Evolutionary conservation across 148 eudicot genomes (phyloP).

Genomic region (Vaccinium darrowii): DNA sequence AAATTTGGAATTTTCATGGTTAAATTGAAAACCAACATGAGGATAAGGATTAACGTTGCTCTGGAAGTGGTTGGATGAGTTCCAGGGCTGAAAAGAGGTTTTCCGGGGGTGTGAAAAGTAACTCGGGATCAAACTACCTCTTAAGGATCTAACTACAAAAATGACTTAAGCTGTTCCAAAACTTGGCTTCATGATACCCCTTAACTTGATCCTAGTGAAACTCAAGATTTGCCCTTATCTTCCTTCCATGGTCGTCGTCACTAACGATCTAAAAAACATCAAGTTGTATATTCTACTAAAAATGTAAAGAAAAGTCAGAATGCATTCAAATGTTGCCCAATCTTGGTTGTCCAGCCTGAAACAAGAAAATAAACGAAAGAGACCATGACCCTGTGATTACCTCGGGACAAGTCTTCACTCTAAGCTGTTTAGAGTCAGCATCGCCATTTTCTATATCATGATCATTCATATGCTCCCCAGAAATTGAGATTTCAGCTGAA

Average conservation of each 20-base stretch:
- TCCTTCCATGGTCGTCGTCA: background rate
- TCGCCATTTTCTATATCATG: conserved; percentile 47
- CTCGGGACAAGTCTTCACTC: conserved; percentile 70
- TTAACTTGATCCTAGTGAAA: background rate
- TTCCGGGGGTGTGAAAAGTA: background rate
- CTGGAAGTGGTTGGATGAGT: background rate
- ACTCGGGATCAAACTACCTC: background rate
- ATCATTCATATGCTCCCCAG: conserved; percentile 43
- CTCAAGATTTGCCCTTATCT: background rate
- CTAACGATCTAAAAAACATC: background rate
- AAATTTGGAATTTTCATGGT: background rate
- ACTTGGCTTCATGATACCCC: background rate
- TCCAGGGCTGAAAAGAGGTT: background rate
- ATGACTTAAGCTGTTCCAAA: background rate
- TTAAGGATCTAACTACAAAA: background rate
- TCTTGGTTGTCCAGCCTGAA: background rate
- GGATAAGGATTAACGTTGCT: background rate
- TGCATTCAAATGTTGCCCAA: background rate
- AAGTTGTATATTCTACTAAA: background rate
- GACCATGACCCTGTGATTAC: conserved; percentile 37
- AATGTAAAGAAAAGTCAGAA: background rate
- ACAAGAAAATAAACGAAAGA: background rate
- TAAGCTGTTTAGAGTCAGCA: conserved; percentile 42
- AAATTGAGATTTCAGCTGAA: conserved; percentile 44
- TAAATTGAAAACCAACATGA: background rate